These are phyloP conservation scores for Phytophthora pini DNA, from an alignment of 352 stramenopile genomes.

Conservation along the genomic window DNA sequence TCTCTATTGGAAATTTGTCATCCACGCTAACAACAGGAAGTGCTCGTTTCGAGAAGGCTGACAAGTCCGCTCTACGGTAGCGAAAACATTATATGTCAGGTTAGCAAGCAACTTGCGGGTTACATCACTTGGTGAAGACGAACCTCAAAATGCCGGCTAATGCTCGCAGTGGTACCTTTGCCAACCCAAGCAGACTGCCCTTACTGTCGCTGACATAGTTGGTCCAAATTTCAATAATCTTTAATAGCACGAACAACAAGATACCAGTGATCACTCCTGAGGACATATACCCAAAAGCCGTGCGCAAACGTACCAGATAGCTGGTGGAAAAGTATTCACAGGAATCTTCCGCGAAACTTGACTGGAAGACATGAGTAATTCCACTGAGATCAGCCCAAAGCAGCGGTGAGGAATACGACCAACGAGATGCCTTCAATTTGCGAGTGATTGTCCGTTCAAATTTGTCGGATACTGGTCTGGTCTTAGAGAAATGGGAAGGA, in stretches of 20 bases:
- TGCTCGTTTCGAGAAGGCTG: neutral
- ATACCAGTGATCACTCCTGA: neutral
- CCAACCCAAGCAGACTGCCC: slow-evolving; percentile 39
- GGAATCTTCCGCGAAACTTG: slow-evolving; percentile 25
- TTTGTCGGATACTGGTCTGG: neutral
- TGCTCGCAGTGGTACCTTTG: slow-evolving; percentile 36
- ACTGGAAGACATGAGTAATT: slow-evolving; percentile 41
- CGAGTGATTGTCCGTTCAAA: slow-evolving; percentile 37
- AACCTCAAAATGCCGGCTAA: slow-evolving; percentile 42
- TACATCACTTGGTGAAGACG: neutral
- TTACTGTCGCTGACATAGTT: slow-evolving; percentile 16
- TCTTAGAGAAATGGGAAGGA: slow-evolving; percentile 30
- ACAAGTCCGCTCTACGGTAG: neutral
- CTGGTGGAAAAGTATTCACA: slow-evolving; percentile 28
- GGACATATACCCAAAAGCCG: neutral
- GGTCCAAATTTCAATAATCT: slow-evolving; percentile 58
- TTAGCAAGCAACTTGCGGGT: neutral
- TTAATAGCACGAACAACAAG: neutral
- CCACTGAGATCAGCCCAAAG: slow-evolving; percentile 23
- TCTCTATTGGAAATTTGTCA: slow-evolving; percentile 40
- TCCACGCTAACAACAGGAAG: slow-evolving; percentile 46
- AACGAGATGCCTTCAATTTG: slow-evolving; percentile 27
- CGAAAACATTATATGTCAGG: neutral
- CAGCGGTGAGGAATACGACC: neutral
- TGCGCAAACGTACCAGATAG: slow-evolving; percentile 38